Evolutionary conservation across 768 basidiomycete species (phyloP).

Genomic region (Tylopilus balloui): DNA sequence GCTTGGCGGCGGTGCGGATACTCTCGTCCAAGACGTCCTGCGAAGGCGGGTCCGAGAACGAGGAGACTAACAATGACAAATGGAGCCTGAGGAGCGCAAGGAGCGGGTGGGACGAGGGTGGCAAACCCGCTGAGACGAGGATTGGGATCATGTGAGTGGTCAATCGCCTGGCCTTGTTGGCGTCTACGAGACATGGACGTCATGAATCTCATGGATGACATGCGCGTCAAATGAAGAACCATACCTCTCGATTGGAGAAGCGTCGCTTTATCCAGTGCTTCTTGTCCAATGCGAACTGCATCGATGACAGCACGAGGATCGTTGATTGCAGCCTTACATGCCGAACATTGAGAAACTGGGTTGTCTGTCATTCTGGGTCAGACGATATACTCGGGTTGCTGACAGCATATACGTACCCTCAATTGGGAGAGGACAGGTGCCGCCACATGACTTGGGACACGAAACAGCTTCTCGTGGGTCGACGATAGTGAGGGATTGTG

Average conservation of each 20-base stretch:
- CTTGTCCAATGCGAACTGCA: conserved; percentile 62
- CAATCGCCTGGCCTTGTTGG: conserved; percentile 50
- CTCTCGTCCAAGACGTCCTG: conserved; percentile 59
- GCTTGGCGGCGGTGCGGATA: conserved; percentile 53
- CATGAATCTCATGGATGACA: neutral
- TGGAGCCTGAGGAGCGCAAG: conserved; percentile 71
- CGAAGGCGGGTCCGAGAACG: conserved; percentile 38
- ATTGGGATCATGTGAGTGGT: conserved; percentile 64
- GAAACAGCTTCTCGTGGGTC: conserved; percentile 68
- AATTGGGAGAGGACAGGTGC: conserved; percentile 52
- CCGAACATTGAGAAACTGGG: conserved; percentile 44
- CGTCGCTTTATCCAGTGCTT: conserved; percentile 71
- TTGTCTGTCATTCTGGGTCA: conserved; percentile 38
- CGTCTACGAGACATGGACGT: conserved; percentile 41
- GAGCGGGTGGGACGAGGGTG: conserved; percentile 72
- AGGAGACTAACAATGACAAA: conserved; percentile 58
- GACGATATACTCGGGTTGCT: neutral
- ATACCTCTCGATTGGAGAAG: conserved; percentile 56
- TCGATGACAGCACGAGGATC: conserved; percentile 55
- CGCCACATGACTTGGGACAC: conserved; percentile 70
- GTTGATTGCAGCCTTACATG: conserved; percentile 48
- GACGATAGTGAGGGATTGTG: conserved; percentile 15
- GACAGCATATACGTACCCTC: conserved; percentile 43
- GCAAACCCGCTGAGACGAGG: conserved; percentile 52
- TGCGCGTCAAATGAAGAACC: conserved; percentile 3